Conservation (phyloP, 495 filamentous ascomycete genomes). For the Oidiodendron maius region DNA sequence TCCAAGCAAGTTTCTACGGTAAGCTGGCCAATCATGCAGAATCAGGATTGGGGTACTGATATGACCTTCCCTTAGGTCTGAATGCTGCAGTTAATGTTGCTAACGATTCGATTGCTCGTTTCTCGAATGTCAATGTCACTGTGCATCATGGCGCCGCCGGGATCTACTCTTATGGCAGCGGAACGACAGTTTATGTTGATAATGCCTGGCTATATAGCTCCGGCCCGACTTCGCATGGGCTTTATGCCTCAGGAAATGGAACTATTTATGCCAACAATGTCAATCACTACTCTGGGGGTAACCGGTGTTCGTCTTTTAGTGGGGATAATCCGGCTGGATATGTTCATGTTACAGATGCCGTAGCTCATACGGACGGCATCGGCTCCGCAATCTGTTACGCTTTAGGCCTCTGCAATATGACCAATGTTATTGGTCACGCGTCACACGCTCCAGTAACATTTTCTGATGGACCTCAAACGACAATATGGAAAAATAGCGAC, state of each 20-base stretch:
- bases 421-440: constrained; percentile 1
- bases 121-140: constrained; percentile 15
- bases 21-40: too few species aligned
- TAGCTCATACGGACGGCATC: constrained; percentile 5
- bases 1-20: constrained; percentile 11
- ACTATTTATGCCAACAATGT: constrained; percentile 11
- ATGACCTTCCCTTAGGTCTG: too few species aligned
- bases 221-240: constrained; percentile 9
- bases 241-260: constrained; percentile 16
- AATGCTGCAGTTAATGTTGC: constrained; percentile 13
- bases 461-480: constrained; percentile 5
- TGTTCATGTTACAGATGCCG: constrained; percentile 8
- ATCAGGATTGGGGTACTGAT: too few species aligned
- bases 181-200: constrained; percentile 2
- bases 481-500: constrained; percentile 1
- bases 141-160: constrained; percentile 13
- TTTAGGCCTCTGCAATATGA: constrained; percentile 2
- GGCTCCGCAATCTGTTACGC: constrained; percentile 10
- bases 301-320: constrained; percentile 7
- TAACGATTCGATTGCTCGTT: constrained; percentile 7
- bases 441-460: constrained; percentile 4
- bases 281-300: constrained; percentile 10
- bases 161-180: constrained; percentile 11
- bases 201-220: constrained; percentile 16
- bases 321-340: constrained; percentile 14